Evolutionary conservation across 1,284 basidiomycete species (phyloP), one percentile per base, ranked within the genome.

Genomic region (Laetiporus sulphureus): DNA sequence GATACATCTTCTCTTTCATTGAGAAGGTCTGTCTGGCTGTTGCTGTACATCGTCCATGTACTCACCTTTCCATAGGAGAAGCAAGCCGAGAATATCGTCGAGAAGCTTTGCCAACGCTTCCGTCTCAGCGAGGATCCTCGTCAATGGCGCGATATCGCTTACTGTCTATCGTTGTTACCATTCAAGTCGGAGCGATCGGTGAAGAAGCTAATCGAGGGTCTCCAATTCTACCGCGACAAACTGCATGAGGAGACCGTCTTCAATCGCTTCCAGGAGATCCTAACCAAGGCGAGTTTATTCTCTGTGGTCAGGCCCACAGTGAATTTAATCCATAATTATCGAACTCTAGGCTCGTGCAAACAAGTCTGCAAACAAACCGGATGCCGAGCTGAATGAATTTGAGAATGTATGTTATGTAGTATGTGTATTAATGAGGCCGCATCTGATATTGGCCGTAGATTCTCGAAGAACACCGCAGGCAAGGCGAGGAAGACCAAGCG

Each of bases 101-200:
- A 97, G 55, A 96, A 95, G 61, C 79, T 95, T 4, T 97, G 93
- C 56, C 91, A 95, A 57, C 79, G 93, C 6, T 98, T 98, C 83
- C 77, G 90, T 13, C 69, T 92, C 4, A 83, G 90, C 0, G 84
- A 88, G 31, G 91, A 95, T 20, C 78, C 91, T 21, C 74, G 95
- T 19, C 95, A 98, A 62, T 99, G 96, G 95, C 79, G 91, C 25
- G 95, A 99, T 57, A 94, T 99, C 49, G 91, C 94, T 0, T 98
- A 85, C 67, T 99, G 96, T 62, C 69, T 99, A 3, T 93, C 92
- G 0, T 67, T 98, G 3, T 71, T 99, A 21, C 94, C 93, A 0
- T 99, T 91, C 83, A 98, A 98, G 63, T 94, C 91, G 1, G 95
- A 99, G 54, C 77, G 90, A 15, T 93, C 91, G 0, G 77, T 98